Evolutionary conservation across 768 basidiomycete genomes (phyloP).

Genomic region (Termitomyces sp.): DNA sequence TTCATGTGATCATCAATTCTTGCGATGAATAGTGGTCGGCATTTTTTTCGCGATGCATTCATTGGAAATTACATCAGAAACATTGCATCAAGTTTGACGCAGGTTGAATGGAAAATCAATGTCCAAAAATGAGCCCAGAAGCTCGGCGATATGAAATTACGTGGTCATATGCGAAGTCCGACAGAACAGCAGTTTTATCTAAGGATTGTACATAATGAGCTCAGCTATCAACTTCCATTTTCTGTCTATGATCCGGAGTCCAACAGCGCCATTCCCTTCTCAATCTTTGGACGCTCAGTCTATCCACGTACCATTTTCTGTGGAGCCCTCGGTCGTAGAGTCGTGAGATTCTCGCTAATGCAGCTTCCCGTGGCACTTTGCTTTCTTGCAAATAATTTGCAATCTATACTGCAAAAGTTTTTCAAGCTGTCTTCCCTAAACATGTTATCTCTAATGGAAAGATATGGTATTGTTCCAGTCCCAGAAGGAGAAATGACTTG

Average conservation of each 20-base stretch:
- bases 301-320: background rate
- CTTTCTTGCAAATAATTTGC: background rate
- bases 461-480: background rate
- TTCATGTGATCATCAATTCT: background rate
- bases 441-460: background rate
- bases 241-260: background rate
- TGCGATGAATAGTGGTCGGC: background rate
- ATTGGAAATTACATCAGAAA: background rate
- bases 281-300: background rate
- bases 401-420: background rate
- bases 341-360: background rate
- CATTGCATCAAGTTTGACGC: no score
- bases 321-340: background rate
- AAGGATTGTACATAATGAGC: background rate
- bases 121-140: background rate
- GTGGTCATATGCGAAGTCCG: background rate
- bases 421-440: background rate
- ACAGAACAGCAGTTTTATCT: background rate
- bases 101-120: no score
- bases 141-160: no score
- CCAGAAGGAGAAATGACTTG: no score
- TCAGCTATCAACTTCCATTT: background rate
- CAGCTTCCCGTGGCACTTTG: background rate
- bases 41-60: background rate
- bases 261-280: background rate